phyloP scores from a whole-genome alignment of 2,329 filamentous ascomycete species.

The Trichoderma sp. region DNA sequence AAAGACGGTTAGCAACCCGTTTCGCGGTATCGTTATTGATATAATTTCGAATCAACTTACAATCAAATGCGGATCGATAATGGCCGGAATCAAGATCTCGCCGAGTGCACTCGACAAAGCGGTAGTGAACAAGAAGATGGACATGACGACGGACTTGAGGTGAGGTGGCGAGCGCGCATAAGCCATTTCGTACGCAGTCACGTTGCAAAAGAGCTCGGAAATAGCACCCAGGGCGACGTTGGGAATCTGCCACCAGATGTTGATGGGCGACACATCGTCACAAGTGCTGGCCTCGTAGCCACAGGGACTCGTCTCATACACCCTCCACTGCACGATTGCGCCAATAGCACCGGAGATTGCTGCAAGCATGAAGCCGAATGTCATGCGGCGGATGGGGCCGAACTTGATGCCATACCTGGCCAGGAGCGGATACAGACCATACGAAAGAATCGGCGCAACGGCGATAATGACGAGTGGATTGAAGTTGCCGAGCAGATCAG shows the following conservation, averaged over 20 bases:
- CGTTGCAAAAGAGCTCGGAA: constrained; percentile 18
- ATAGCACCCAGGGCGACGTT: constrained; percentile 18
- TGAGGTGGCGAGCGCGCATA: constrained; percentile 17
- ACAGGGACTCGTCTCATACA: constrained; percentile 18
- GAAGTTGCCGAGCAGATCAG: constrained; percentile 19
- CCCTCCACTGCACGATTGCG: constrained; percentile 17
- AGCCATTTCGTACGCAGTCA: constrained; percentile 18
- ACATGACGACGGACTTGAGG: constrained; percentile 18
- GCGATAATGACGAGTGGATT: constrained; percentile 19
- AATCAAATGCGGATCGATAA: constrained; percentile 18
- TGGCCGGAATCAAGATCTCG: constrained; percentile 16
- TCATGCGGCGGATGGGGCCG: constrained; percentile 19
- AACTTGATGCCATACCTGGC: constrained; percentile 15
- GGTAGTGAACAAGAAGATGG: constrained; percentile 18
- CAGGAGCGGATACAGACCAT: constrained; percentile 16
- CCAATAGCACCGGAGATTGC: constrained; percentile 15
- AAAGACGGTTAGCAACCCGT: constrained; percentile 3
- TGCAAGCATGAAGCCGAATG: constrained; percentile 16
- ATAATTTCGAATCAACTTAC: constrained; percentile 1
- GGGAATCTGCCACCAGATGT: constrained; percentile 20
- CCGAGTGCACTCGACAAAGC: constrained; percentile 18
- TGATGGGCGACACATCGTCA: constrained; percentile 17
- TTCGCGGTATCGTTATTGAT: background rate
- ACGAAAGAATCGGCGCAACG: constrained; percentile 11
- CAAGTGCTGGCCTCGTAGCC: constrained; percentile 19